A percentile compares a stretch with the other conserved stretches of the same genome.
Conservation (phyloP, 1,284 basidiomycete genomes). For the Ustanciosporium gigantosporum region DNA sequence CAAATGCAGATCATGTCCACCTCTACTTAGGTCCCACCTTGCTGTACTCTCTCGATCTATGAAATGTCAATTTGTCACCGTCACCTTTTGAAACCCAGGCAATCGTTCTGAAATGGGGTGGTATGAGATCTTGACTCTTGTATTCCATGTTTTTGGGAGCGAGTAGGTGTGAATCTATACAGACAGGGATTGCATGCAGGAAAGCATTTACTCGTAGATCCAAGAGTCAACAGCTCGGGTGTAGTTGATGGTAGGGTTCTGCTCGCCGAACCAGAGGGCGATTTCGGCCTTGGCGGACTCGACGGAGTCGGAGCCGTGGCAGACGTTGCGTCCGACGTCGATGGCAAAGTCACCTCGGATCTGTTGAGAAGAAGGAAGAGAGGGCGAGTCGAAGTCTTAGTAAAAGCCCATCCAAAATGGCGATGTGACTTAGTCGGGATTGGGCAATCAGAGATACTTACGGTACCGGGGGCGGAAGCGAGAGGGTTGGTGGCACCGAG, state of each 20-base stretch:
- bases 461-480: conserved; percentile 70
- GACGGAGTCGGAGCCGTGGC: conserved; percentile 76
- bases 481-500: conserved; percentile 98
- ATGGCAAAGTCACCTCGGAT: conserved; percentile 66
- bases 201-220: conserved; percentile 58
- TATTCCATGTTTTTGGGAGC: too few species aligned
- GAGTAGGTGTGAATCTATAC: too few species aligned
- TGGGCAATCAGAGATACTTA: conserved; percentile 27
- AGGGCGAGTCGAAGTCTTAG: background rate
- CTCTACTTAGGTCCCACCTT: too few species aligned
- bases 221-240: conserved; percentile 53
- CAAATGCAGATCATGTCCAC: too few species aligned
- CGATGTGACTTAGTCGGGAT: too few species aligned
- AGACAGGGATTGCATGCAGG: too few species aligned
- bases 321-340: conserved; percentile 71
- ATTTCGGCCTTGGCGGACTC: conserved; percentile 60
- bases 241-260: conserved; percentile 56
- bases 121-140: too few species aligned
- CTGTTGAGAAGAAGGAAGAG: background rate
- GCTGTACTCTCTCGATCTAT: too few species aligned
- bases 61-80: too few species aligned
- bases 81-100: too few species aligned
- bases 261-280: conserved; percentile 60
- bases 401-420: too few species aligned
- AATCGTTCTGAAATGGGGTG: too few species aligned